Evolutionary conservation across 2,329 filamentous ascomycete species (phyloP).

Genomic region (Pseudocercospora cruenta): DNA sequence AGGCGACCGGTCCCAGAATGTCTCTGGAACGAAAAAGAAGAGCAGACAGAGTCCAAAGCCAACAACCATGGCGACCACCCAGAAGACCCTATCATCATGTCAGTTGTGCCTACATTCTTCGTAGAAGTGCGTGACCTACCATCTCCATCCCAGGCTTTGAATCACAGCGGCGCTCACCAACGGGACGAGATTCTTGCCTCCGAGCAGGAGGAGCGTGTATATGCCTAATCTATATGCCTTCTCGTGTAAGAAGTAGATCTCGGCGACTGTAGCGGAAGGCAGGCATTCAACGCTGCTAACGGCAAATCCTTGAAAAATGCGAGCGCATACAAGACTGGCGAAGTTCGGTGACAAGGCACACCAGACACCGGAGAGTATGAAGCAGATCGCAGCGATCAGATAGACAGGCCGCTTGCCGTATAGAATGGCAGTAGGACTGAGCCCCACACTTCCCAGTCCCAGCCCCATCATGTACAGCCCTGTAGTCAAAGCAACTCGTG

Average conservation of each 20-base stretch:
- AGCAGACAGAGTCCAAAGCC: constrained; percentile 71
- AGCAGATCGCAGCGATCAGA: constrained; percentile 74
- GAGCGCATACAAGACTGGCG: constrained; percentile 74
- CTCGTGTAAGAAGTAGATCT: constrained; percentile 96
- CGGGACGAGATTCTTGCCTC: constrained; percentile 82
- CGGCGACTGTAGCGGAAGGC: constrained; percentile 89
- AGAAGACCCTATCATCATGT: constrained; percentile 30
- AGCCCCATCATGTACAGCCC: constrained; percentile 94
- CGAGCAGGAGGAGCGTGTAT: constrained; percentile 84
- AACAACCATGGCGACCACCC: constrained; percentile 81
- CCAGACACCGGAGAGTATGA: constrained; percentile 78
- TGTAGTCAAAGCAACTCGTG: constrained; percentile 81
- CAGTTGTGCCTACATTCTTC: not conserved
- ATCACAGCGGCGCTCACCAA: constrained; percentile 86
- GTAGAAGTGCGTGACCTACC: constrained; percentile 17
- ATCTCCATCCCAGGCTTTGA: constrained; percentile 73
- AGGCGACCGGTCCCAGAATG: constrained; percentile 90
- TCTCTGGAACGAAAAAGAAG: constrained; percentile 91
- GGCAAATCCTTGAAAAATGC: constrained; percentile 84
- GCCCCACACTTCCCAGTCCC: constrained; percentile 79
- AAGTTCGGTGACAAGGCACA: constrained; percentile 84
- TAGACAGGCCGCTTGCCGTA: constrained; percentile 92
- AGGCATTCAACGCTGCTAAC: constrained; percentile 91
- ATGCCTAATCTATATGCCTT: constrained; percentile 90
- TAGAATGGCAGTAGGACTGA: constrained; percentile 87